Percentiles rank a stretch among this genome's conserved stretches.
These are phyloP conservation scores for Scedosporium minutisporum DNA, from an alignment of 2,329 filamentous ascomycete species.

Conservation along the genomic window DNA sequence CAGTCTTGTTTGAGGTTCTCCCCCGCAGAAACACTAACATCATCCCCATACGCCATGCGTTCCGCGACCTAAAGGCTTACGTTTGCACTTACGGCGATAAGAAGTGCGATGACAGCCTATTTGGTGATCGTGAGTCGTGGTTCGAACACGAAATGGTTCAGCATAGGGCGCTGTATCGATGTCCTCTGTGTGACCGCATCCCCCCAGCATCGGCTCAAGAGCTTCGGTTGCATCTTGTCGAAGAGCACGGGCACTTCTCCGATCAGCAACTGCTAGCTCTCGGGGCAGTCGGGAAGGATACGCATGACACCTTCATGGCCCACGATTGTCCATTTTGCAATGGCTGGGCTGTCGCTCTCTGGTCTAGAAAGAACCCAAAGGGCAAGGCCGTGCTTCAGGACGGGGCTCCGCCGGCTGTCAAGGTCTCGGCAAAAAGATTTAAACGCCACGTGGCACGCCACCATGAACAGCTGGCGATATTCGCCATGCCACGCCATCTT, in stretches of 20 bases:
- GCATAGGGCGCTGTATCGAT: neutral
- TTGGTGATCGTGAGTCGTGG: slow-evolving; percentile 2
- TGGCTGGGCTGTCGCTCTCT: slow-evolving; percentile 1
- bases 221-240: neutral
- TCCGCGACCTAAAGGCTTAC: neutral
- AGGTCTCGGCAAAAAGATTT: neutral
- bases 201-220: neutral
- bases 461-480: slow-evolving; percentile 4
- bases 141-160: slow-evolving; percentile 5
- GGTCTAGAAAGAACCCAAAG: neutral
- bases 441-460: slow-evolving; percentile 3
- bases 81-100: neutral
- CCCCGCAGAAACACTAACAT: neutral
- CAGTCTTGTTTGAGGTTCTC: neutral
- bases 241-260: neutral
- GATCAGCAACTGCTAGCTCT: neutral
- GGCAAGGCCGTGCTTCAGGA: neutral
- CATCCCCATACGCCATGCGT: neutral
- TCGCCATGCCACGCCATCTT: slow-evolving; percentile 2
- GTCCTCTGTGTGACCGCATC: neutral
- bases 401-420: neutral
- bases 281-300: neutral
- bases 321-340: slow-evolving; percentile 6
- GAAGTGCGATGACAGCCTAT: neutral
- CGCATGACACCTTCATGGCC: neutral